Conservation (phyloP, 257 asterid species). For the Solanum piurae region DNA sequence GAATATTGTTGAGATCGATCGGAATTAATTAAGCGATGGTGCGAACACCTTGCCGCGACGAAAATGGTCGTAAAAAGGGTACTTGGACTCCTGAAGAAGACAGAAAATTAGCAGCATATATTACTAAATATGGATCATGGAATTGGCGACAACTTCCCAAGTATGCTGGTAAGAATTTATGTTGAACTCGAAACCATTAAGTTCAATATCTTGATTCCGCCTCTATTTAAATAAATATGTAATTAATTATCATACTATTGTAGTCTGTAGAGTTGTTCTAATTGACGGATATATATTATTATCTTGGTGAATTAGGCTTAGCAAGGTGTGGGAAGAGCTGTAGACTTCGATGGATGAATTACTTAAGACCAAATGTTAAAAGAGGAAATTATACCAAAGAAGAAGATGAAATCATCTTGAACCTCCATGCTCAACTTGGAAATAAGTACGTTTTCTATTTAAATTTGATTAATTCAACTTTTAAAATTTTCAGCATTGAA, state of each 20-base stretch:
- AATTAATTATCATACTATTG: neutral
- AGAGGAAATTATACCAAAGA: slow-evolving; percentile 6
- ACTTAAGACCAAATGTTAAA: slow-evolving; percentile 3
- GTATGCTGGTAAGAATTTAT: neutral
- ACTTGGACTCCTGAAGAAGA: slow-evolving; percentile 12
- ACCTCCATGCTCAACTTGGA: slow-evolving; percentile 4
- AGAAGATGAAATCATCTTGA: slow-evolving; percentile 8
- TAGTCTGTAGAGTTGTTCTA: neutral
- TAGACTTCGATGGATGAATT: slow-evolving; percentile 12
- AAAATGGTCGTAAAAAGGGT: neutral
- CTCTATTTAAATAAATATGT: neutral
- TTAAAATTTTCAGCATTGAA: neutral
- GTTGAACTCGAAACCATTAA: neutral
- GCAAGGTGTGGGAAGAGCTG: slow-evolving; percentile 14
- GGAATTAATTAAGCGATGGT: neutral
- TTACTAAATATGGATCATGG: slow-evolving; percentile 5
- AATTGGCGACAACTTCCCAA: slow-evolving; percentile 12
- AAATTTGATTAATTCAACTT: neutral
- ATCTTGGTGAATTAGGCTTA: neutral
- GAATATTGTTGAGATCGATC: neutral
- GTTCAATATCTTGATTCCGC: neutral
- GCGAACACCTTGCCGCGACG: neutral
- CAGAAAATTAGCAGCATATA: slow-evolving; percentile 1
- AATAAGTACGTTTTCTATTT: neutral
- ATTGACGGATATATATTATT: neutral